phyloP scores from a whole-genome alignment of 352 stramenopile species.

The Phytophthora boehmeriae region DNA sequence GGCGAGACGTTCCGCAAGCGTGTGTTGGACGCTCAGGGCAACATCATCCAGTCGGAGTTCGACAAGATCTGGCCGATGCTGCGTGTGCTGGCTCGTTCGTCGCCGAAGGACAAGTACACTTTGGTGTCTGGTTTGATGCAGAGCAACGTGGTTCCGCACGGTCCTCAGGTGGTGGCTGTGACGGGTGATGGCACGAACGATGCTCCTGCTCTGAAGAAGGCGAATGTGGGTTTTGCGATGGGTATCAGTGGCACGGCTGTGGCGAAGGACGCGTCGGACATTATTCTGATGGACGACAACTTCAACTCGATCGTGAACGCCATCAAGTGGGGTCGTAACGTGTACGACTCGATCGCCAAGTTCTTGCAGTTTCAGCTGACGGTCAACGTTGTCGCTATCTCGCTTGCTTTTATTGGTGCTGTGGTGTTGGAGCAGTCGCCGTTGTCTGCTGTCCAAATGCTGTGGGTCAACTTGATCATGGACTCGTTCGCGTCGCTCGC shows the following conservation, averaged over 20 bases:
- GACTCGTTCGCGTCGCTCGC: slow-evolving; percentile 95
- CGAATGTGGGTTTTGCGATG: slow-evolving; percentile 97
- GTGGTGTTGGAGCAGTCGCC: slow-evolving; percentile 65
- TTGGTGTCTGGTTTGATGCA: slow-evolving; percentile 69
- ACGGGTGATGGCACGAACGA: slow-evolving; percentile 97
- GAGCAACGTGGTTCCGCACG: slow-evolving; percentile 55
- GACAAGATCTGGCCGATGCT: slow-evolving; percentile 77
- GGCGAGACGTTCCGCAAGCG: slow-evolving; percentile 54
- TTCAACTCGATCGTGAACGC: slow-evolving; percentile 96
- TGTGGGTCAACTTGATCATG: slow-evolving; percentile 98
- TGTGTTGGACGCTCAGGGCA: slow-evolving; percentile 56
- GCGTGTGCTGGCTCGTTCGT: slow-evolving; percentile 65
- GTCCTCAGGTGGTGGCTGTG: slow-evolving; percentile 93
- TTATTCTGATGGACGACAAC: slow-evolving; percentile 96
- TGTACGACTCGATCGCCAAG: slow-evolving; percentile 97
- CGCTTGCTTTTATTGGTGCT: slow-evolving; percentile 90
- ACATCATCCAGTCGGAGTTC: slow-evolving; percentile 68
- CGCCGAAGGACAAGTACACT: slow-evolving; percentile 72
- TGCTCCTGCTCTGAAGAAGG: slow-evolving; percentile 93
- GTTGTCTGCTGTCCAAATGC: slow-evolving; percentile 94
- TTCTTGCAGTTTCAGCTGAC: slow-evolving; percentile 98
- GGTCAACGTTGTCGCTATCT: slow-evolving; percentile 93
- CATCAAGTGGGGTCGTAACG: slow-evolving; percentile 95
- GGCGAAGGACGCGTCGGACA: slow-evolving; percentile 94
- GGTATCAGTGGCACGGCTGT: slow-evolving; percentile 93